Percentiles rank a stretch among this genome's conserved stretches.
phyloP scores from a whole-genome alignment of 177 flowering plant genomes.

The Vitis hybrid region DNA sequence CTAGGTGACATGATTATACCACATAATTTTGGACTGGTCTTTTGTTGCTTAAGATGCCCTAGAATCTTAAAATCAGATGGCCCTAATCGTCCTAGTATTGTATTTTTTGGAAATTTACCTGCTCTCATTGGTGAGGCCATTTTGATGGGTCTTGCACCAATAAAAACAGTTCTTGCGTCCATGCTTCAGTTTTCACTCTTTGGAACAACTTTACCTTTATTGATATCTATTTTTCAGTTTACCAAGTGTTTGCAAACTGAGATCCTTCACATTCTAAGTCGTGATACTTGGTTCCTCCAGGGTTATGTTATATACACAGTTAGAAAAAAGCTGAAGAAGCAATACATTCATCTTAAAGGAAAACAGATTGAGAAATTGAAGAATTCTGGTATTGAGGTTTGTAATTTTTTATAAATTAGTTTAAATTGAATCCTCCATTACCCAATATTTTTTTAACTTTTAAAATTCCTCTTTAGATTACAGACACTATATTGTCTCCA shows the following conservation, averaged over 20 bases:
- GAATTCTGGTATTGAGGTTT: constrained; percentile 89
- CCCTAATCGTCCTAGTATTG: no score
- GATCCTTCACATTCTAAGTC: background rate
- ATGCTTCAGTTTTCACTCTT: no score
- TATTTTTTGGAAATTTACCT: no score
- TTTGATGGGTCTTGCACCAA: no score
- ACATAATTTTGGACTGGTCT: no score
- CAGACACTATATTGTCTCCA: constrained; percentile 81
- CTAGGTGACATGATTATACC: no score
- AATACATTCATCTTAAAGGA: constrained; percentile 81
- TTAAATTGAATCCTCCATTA: background rate
- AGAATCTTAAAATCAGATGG: no score
- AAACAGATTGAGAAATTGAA: constrained; percentile 84
- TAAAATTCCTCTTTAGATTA: constrained; percentile 53
- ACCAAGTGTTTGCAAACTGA: background rate
- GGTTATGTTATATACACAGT: constrained; percentile 88
- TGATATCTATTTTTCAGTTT: no score
- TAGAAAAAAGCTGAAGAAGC: constrained; percentile 82
- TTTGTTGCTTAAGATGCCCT: no score
- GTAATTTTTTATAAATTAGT: constrained; percentile 13
- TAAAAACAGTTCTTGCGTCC: no score
- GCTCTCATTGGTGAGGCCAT: no score
- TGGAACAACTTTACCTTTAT: no score
- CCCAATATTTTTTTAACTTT: constrained; percentile 14
- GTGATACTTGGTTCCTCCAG: constrained; percentile 34